These are phyloP conservation scores for Nannizziopsis barbatae DNA, from an alignment of 2,329 filamentous ascomycete species.

Conservation along the genomic window DNA sequence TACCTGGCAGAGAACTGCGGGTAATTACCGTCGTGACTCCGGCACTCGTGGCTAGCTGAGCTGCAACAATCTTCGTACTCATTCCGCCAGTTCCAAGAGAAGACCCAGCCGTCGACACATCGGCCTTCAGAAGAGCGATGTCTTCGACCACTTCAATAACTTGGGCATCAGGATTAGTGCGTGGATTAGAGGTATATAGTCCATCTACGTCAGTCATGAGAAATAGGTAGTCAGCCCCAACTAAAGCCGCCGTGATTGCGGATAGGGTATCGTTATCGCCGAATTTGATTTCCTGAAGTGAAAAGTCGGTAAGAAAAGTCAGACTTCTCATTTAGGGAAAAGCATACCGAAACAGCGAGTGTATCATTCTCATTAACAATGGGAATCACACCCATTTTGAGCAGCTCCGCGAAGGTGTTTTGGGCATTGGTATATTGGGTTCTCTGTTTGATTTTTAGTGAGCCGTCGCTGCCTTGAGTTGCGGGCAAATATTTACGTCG, in stretches of 20 bases:
- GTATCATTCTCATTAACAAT: conserved; percentile 99
- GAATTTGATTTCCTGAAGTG: conserved; percentile 83
- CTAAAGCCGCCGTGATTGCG: conserved; percentile 93
- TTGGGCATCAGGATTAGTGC: conserved; percentile 70
- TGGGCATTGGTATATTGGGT: conserved; percentile 94
- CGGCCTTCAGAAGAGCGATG: conserved; percentile 68
- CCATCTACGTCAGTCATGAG: conserved; percentile 99
- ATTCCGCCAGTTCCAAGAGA: conserved; percentile 88
- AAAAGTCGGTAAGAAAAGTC: neutral
- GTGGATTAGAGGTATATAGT: conserved; percentile 90
- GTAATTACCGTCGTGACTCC: conserved; percentile 96
- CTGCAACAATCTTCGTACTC: conserved; percentile 94
- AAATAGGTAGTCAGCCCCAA: conserved; percentile 91
- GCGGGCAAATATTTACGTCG: conserved; percentile 49
- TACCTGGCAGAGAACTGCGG: conserved; percentile 81
- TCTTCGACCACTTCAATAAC: conserved; percentile 90
- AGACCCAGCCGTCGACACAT: conserved; percentile 84
- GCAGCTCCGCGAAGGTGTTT: conserved; percentile 79
- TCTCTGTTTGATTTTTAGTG: conserved; percentile 40
- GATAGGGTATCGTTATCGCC: conserved; percentile 97
- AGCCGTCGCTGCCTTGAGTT: neutral
- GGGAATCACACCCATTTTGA: conserved; percentile 91
- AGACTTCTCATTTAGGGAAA: neutral
- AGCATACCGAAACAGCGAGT: conserved; percentile 62
- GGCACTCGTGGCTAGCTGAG: conserved; percentile 79